Evolutionary conservation across 768 basidiomycete species (phyloP).

Genomic region (Antrodiella citrinella): DNA sequence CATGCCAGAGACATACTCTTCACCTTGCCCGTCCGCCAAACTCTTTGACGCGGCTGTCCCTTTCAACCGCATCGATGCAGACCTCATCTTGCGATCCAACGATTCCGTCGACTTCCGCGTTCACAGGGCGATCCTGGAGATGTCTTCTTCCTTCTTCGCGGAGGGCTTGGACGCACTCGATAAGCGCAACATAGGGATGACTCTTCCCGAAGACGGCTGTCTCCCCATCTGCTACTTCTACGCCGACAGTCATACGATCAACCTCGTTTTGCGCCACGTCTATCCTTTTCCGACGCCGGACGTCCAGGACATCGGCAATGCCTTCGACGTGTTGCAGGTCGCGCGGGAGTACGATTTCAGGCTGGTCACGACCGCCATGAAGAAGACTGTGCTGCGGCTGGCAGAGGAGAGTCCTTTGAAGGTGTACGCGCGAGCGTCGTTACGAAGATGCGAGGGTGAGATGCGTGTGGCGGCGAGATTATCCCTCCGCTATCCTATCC

Average conservation of each 20-base stretch:
- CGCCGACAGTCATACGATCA: not conserved
- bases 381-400: not conserved
- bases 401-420: conserved; percentile 3
- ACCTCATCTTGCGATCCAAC: conserved; percentile 8
- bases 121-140: not conserved
- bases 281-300: not conserved
- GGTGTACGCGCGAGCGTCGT: conserved; percentile 4
- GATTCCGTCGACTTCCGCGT: not conserved
- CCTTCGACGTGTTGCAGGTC: not conserved
- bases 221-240: not conserved
- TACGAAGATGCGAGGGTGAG: conserved; percentile 1
- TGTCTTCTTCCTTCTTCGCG: not conserved
- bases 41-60: not conserved
- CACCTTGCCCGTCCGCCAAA: not conserved
- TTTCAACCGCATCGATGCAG: not conserved
- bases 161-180: not conserved
- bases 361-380: not conserved
- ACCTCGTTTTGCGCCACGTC: not conserved
- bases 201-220: not conserved
- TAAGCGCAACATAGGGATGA: not conserved
- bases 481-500: conserved; percentile 1
- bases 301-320: not conserved
- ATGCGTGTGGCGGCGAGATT: conserved; percentile 1
- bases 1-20: not conserved
- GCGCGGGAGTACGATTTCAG: not conserved